These are phyloP conservation scores for Senna tora DNA, from an alignment of 306 rosid species.

Conservation along the genomic window DNA sequence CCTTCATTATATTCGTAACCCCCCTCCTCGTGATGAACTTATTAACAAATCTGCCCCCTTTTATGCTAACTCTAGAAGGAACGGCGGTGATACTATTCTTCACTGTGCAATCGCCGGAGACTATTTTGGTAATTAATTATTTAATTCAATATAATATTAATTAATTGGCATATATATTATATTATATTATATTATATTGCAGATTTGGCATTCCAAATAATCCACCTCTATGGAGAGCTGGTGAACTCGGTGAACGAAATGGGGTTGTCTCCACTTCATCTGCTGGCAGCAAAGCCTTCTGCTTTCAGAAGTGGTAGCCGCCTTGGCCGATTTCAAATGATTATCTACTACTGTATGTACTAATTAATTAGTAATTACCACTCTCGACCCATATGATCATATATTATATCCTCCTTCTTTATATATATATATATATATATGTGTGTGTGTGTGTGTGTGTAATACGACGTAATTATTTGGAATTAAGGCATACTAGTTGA, in stretches of 20 bases:
- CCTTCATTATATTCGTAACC: slow-evolving; percentile 31
- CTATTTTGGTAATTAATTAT: slow-evolving; percentile 40
- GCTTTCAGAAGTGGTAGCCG: slow-evolving; percentile 60
- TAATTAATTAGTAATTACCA: no score
- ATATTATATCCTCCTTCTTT: no score
- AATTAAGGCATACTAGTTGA: slow-evolving; percentile 13
- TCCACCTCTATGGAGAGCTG: slow-evolving; percentile 39
- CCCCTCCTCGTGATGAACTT: no score
- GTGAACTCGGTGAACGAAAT: slow-evolving; percentile 33
- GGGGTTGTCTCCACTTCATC: slow-evolving; percentile 64
- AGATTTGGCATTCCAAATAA: slow-evolving; percentile 70
- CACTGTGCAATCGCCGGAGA: slow-evolving; percentile 53
- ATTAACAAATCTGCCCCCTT: no score
- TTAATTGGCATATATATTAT: no score
- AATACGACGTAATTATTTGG: no score
- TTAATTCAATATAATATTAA: no score
- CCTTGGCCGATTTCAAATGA: slow-evolving; percentile 32
- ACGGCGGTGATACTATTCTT: slow-evolving; percentile 53
- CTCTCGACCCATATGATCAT: no score
- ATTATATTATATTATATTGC: no score
- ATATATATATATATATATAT: no score
- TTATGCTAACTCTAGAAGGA: slow-evolving; percentile 38
- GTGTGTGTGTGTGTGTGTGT: no score
- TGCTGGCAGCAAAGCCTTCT: slow-evolving; percentile 57
- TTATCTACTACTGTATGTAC: slow-evolving; percentile 48